Evolutionary conservation across 1,284 basidiomycete genomes (phyloP).

Genomic region (Boletus sp.): DNA sequence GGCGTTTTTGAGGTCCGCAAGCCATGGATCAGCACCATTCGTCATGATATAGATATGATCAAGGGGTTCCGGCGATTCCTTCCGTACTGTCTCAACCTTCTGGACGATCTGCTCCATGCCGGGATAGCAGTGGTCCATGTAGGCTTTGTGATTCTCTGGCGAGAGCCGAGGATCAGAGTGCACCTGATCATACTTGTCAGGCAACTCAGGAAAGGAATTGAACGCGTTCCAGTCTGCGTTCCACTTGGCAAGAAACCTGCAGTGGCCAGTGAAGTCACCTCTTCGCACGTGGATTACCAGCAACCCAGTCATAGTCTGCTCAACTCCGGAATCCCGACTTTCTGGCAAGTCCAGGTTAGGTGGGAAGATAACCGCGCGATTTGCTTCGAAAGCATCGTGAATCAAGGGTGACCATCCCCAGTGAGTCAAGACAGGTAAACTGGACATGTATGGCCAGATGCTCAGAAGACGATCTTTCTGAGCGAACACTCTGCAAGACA

Average conservation of each 20-base stretch:
- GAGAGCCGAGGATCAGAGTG: slow-evolving; percentile 25
- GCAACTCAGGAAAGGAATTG: slow-evolving; percentile 38
- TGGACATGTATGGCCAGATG: slow-evolving; percentile 36
- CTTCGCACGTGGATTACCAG: slow-evolving; percentile 57
- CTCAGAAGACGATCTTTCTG: slow-evolving; percentile 30
- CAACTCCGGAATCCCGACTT: neutral
- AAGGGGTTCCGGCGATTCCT: slow-evolving; percentile 24
- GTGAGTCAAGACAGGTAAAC: slow-evolving; percentile 34
- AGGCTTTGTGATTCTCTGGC: slow-evolving; percentile 25
- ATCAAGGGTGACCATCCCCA: slow-evolving; percentile 41
- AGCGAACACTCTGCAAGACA: slow-evolving; percentile 30
- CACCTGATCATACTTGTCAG: slow-evolving; percentile 32
- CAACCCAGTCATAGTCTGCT: slow-evolving; percentile 31
- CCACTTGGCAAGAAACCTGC: slow-evolving; percentile 39
- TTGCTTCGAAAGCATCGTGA: slow-evolving; percentile 33
- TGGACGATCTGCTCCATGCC: slow-evolving; percentile 35
- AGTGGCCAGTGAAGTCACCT: slow-evolving; percentile 54
- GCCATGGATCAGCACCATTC: slow-evolving; percentile 45
- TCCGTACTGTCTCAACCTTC: slow-evolving; percentile 27
- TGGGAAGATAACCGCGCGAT: slow-evolving; percentile 32
- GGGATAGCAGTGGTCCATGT: slow-evolving; percentile 39
- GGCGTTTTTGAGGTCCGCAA: slow-evolving; percentile 41
- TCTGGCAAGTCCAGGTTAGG: slow-evolving; percentile 6
- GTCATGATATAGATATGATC: slow-evolving; percentile 51
- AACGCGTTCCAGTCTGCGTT: slow-evolving; percentile 38